Evolutionary conservation across 176 grass and related monocot species (phyloP), one percentile per base, ranked within the genome.

Genomic region (Eleusine coracana): DNA sequence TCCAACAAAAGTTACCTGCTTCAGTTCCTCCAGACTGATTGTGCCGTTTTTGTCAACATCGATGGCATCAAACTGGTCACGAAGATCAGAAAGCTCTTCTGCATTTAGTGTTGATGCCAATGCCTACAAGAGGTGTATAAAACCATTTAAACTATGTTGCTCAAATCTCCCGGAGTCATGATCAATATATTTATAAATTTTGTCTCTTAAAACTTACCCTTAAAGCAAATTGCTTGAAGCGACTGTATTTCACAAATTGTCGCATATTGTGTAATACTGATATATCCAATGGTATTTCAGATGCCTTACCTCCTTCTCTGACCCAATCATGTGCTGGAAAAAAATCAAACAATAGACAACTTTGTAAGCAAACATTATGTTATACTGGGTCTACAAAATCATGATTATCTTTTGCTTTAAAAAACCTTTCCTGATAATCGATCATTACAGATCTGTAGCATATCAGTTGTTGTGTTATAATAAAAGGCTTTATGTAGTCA

Each of bases 141-240:
- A 89, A 88, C 28, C 27, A 77, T 71, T 52, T 77, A 10, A 82
- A 72, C 29, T 21, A 1, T 25, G 6, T 66, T 56, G 13, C 18
- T 46, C 9, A 61, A 68, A 54, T 51, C 41, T 71, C 46, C 18
- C 40, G 10, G 48, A 76, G 25, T 54, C 71, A 78, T 85, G 25
- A 27, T 54, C 29, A 76, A 74, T 6, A 76, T 76, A 17, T 73
- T 66, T 10, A 59, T 42, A 68, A 61, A 36, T 63, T 21, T 16
- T 68, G 1, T 40, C 29, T 81, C 50, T 15, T 15, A 25, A 23
- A 76, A 82, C 77, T 87, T 89, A 98, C 95, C 86, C 88, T 92
- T 56, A 98, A 87, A 84, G 95, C 95, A 88, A 98, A 94, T 69
- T 98, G 95, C 82, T 98, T 98, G 84, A 94, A 98, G 62, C 95